Percentiles rank a stretch among this genome's conserved stretches.
Conservation (phyloP, 176 grass and related monocot genomes). For the Typha latifolia region DNA sequence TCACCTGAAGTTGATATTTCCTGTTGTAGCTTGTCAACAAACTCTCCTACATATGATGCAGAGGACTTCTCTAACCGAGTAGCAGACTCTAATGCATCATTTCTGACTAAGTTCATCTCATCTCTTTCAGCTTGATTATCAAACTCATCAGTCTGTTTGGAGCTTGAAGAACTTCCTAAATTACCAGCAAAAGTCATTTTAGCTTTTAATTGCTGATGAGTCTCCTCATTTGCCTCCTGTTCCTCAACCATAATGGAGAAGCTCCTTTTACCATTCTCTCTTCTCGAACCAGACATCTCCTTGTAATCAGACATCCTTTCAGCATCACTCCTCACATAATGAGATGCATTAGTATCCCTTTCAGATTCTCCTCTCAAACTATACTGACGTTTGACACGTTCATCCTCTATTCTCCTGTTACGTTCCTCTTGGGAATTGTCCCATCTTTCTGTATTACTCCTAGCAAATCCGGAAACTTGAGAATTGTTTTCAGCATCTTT, state of each 20-base stretch:
- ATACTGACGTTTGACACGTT: conserved; percentile 11
- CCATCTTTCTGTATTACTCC: conserved; percentile 10
- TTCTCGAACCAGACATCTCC: conserved; percentile 21
- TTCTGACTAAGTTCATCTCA: conserved; percentile 25
- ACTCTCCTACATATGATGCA: conserved; percentile 49
- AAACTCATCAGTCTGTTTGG: conserved; percentile 8
- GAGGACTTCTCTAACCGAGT: conserved; percentile 65
- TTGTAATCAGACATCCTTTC: conserved; percentile 17
- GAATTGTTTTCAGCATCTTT: conserved; percentile 13
- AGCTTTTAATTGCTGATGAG: conserved; percentile 23
- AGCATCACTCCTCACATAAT: conserved; percentile 1
- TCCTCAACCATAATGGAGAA: conserved; percentile 20
- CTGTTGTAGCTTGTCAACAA: conserved; percentile 51
- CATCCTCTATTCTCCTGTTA: conserved; percentile 21
- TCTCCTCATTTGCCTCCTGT: conserved; percentile 4
- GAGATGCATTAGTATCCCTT: background rate
- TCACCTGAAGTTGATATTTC: conserved; percentile 26
- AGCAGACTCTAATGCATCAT: conserved; percentile 67
- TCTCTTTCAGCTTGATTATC: background rate
- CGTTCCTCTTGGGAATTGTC: conserved; percentile 9
- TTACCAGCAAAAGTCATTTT: conserved; percentile 21
- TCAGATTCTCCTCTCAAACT: conserved; percentile 34
- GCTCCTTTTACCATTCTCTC: conserved; percentile 9
- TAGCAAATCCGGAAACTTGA: conserved; percentile 17
- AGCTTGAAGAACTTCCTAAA: conserved; percentile 32